Conservation (phyloP, 768 basidiomycete species). For the Naganishia antarctica region DNA sequence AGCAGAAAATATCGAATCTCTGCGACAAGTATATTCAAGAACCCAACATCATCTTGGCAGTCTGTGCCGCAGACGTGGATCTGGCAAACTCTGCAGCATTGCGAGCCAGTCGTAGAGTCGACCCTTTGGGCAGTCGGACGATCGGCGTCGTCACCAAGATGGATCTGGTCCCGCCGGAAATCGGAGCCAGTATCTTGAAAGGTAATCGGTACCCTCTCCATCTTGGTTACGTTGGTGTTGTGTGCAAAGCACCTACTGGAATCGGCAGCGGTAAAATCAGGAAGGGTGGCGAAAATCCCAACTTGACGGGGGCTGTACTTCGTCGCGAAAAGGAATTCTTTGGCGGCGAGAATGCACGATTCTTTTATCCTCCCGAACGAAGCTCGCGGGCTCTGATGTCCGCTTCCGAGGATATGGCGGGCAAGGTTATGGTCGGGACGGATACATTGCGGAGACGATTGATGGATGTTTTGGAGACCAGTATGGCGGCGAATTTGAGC, state of each 20-base stretch:
- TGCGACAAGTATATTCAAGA: slow-evolving; percentile 98
- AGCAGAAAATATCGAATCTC: slow-evolving; percentile 79
- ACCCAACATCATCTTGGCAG: slow-evolving; percentile 98
- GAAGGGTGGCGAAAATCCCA: slow-evolving; percentile 36
- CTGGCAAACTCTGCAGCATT: slow-evolving; percentile 95
- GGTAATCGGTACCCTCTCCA: slow-evolving; percentile 96
- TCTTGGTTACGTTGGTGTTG: slow-evolving; percentile 93
- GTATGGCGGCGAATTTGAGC: slow-evolving; percentile 92
- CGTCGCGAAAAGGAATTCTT: slow-evolving; percentile 53
- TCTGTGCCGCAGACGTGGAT: slow-evolving; percentile 97
- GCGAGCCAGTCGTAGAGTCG: slow-evolving; percentile 84
- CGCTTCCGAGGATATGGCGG: slow-evolving; percentile 29
- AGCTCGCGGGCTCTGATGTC: neutral
- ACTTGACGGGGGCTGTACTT: slow-evolving; percentile 55
- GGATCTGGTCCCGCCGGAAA: slow-evolving; percentile 85
- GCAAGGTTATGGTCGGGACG: slow-evolving; percentile 76
- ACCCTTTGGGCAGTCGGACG: slow-evolving; percentile 88
- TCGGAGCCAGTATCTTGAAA: slow-evolving; percentile 71
- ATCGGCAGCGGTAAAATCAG: slow-evolving; percentile 28
- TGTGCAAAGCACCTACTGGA: slow-evolving; percentile 63
- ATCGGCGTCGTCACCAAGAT: slow-evolving; percentile 99
- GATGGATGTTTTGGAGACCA: slow-evolving; percentile 96
- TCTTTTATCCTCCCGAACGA: slow-evolving; percentile 33
- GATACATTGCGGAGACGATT: slow-evolving; percentile 80
- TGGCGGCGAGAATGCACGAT: slow-evolving; percentile 52